Conservation (phyloP, 2,329 filamentous ascomycete genomes). For the Myriangium duriaei region DNA sequence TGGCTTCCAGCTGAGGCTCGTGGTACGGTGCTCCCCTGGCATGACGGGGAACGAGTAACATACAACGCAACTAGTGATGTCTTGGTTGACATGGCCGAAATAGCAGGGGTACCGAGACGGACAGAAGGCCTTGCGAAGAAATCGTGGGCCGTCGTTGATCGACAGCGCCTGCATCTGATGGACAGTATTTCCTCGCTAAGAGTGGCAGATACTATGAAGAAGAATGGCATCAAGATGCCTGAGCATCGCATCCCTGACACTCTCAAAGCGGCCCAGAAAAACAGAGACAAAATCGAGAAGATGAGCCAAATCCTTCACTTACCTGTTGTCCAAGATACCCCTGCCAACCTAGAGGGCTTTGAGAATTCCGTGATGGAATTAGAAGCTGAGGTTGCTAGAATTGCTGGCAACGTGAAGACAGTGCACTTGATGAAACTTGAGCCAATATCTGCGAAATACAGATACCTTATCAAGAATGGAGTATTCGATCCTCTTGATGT, state of each 20-base stretch:
- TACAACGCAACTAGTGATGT: constrained; percentile 48
- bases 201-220: constrained; percentile 9
- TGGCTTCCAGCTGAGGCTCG: constrained; percentile 56
- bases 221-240: constrained; percentile 6
- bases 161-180: not conserved
- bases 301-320: not conserved
- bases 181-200: constrained; percentile 1
- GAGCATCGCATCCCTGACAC: constrained; percentile 3
- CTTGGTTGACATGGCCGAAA: constrained; percentile 41
- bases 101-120: constrained; percentile 13
- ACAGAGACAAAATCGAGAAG: constrained; percentile 5
- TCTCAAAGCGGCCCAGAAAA: constrained; percentile 3
- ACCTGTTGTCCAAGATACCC: not conserved
- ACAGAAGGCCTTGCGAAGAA: constrained; percentile 2
- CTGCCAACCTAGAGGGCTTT: not conserved
- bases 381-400: not conserved
- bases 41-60: constrained; percentile 43
- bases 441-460: not conserved
- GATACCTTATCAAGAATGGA: not conserved
- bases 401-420: not conserved
- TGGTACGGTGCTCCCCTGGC: constrained; percentile 46
- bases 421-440: not conserved
- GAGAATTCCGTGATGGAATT: not conserved
- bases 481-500: not conserved
- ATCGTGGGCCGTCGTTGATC: not conserved